These are phyloP conservation scores for Crithidia sp. DNA, from an alignment of 208 protist species.

Conservation along the genomic window DNA sequence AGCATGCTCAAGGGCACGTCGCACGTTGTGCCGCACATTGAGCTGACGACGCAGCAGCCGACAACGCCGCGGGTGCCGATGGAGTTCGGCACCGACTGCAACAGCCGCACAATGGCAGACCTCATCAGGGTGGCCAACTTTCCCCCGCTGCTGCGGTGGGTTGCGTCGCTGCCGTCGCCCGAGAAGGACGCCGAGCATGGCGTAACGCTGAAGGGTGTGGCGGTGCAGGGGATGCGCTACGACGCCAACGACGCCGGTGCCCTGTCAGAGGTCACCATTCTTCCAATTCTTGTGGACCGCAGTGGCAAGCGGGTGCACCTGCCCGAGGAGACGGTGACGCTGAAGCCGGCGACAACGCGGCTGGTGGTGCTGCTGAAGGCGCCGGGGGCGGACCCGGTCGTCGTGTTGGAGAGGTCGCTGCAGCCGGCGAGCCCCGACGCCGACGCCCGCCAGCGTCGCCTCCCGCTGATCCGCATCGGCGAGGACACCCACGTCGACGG, in stretches of 20 bases:
- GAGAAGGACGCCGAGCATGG: constrained; percentile 27
- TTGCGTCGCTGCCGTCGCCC: constrained; percentile 47
- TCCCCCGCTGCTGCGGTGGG: constrained; percentile 66
- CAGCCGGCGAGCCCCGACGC: constrained; percentile 44
- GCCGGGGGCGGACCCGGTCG: constrained; percentile 35
- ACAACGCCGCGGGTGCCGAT: constrained; percentile 66
- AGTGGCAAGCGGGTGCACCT: constrained; percentile 46
- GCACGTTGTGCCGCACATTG: constrained; percentile 60
- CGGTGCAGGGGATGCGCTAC: constrained; percentile 67
- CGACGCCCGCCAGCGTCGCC: constrained; percentile 49
- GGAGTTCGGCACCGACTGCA: constrained; percentile 61
- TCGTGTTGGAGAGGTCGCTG: constrained; percentile 65
- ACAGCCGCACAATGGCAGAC: constrained; percentile 68
- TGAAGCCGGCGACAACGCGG: constrained; percentile 67
- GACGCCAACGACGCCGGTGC: constrained; percentile 31
- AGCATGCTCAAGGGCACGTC: constrained; percentile 64
- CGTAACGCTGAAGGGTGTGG: constrained; percentile 51
- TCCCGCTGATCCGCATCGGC: constrained; percentile 59
- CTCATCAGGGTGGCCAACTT: constrained; percentile 87
- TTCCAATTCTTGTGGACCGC: constrained; percentile 53
- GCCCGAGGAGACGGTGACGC: constrained; percentile 51
- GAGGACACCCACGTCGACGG: constrained; percentile 57
- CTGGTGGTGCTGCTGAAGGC: constrained; percentile 65
- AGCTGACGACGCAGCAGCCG: constrained; percentile 59
- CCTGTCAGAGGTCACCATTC: constrained; percentile 66